A percentile compares a stretch with the other conserved stretches of the same genome.
Conservation (phyloP, 2,329 filamentous ascomycete genomes). For the Geosmithia morbida region DNA sequence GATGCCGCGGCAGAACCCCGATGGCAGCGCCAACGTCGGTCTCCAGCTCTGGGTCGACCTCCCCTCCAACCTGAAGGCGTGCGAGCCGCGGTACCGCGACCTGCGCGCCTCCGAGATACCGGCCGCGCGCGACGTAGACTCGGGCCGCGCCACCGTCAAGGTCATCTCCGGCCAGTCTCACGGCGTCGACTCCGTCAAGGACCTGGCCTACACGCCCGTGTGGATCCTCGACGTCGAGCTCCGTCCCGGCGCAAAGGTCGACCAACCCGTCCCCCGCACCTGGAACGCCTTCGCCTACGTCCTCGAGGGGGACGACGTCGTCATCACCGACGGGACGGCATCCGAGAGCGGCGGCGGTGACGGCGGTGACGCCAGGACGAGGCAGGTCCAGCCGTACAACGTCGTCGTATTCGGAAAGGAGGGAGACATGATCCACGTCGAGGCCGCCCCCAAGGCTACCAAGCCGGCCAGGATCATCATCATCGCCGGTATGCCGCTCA, state of each 20-base stretch:
- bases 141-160: constrained; percentile 65
- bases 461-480: constrained; percentile 49
- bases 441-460: constrained; percentile 51
- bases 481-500: constrained; percentile 64
- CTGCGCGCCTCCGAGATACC: constrained; percentile 70
- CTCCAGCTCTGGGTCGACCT: constrained; percentile 95
- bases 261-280: constrained; percentile 58
- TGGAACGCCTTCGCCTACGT: constrained; percentile 91
- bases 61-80: constrained; percentile 65
- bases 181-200: constrained; percentile 74
- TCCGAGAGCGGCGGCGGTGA: too few species aligned
- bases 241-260: constrained; percentile 61
- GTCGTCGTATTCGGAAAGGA: constrained; percentile 77
- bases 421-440: constrained; percentile 62
- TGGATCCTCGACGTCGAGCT: constrained; percentile 83
- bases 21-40: constrained; percentile 67
- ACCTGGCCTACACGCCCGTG: constrained; percentile 92
- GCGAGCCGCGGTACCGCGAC: constrained; percentile 87
- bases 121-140: constrained; percentile 46
- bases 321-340: constrained; percentile 46
- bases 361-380: constrained; percentile 33
- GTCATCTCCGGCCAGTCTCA: constrained; percentile 79
- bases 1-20: constrained; percentile 71
- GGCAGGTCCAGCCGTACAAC: constrained; percentile 55
- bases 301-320: constrained; percentile 45